A percentile compares a stretch with the other conserved stretches of the same genome.
phyloP scores from a whole-genome alignment of 2,329 filamentous ascomycete genomes.

The Teratosphaeria nubilosa region DNA sequence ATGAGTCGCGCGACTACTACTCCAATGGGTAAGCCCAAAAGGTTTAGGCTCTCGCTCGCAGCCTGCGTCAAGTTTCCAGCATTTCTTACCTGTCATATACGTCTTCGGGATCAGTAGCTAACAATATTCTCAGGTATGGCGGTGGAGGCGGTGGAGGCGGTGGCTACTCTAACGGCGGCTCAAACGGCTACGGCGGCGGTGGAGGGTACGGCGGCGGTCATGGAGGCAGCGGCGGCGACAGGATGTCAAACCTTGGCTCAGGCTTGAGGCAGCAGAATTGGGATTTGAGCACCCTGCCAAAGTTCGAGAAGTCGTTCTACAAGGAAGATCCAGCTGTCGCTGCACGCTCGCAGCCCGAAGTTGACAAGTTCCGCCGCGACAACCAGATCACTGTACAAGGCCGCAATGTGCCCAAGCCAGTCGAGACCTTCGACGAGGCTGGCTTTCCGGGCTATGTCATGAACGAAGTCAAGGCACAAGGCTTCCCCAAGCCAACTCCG shows the following conservation, averaged over 20 bases:
- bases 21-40: slow-evolving; percentile 36
- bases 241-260: slow-evolving; percentile 85
- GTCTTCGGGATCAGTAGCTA: neutral
- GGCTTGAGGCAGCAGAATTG: slow-evolving; percentile 80
- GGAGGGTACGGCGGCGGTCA: slow-evolving; percentile 31
- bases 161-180: slow-evolving; percentile 18
- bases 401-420: slow-evolving; percentile 74
- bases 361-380: slow-evolving; percentile 78
- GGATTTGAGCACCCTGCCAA: slow-evolving; percentile 72
- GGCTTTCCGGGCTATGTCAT: slow-evolving; percentile 95
- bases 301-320: slow-evolving; percentile 99
- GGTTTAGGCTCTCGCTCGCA: slow-evolving; percentile 29
- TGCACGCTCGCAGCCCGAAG: slow-evolving; percentile 63
- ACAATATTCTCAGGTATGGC: slow-evolving; percentile 4
- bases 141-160: slow-evolving; percentile 8
- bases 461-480: slow-evolving; percentile 96
- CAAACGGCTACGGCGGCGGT: slow-evolving; percentile 23
- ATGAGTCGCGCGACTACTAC: slow-evolving; percentile 38
- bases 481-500: slow-evolving; percentile 83
- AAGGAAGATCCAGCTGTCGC: slow-evolving; percentile 81
- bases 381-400: slow-evolving; percentile 79
- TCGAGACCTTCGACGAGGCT: slow-evolving; percentile 95
- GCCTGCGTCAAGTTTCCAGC: slow-evolving; percentile 10
- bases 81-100: slow-evolving; percentile 3
- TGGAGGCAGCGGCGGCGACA: slow-evolving; percentile 68